Conservation (phyloP, 2,329 filamentous ascomycete species). For the Dothistroma septosporum region DNA sequence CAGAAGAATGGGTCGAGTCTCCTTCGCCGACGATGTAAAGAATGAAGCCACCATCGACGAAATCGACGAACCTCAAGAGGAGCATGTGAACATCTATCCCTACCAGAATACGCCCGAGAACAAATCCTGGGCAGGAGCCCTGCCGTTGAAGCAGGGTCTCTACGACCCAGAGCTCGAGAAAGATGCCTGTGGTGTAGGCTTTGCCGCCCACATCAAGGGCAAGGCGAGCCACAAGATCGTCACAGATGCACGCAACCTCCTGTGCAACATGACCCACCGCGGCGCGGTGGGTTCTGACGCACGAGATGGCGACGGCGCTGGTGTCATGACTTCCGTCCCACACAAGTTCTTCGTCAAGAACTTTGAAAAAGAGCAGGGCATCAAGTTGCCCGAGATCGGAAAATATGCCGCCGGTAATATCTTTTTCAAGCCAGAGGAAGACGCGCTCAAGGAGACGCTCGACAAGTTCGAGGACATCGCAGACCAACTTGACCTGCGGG, state of each 20-base stretch:
- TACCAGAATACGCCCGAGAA: constrained; percentile 75
- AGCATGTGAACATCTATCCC: constrained; percentile 65
- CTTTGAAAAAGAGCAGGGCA: constrained; percentile 84
- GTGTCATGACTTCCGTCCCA: constrained; percentile 98
- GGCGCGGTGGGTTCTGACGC: constrained; percentile 97
- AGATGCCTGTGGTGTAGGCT: constrained; percentile 99
- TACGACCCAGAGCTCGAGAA: constrained; percentile 96
- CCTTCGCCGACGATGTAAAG: constrained; percentile 50
- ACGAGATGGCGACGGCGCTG: constrained; percentile 94
- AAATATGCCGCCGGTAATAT: constrained; percentile 97
- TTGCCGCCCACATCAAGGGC: constrained; percentile 98
- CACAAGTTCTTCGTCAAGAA: constrained; percentile 99
- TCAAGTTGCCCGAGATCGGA: constrained; percentile 79
- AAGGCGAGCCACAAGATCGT: constrained; percentile 96
- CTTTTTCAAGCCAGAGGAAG: constrained; percentile 96
- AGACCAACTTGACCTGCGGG: constrained; percentile 77
- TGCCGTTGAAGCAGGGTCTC: constrained; percentile 96
- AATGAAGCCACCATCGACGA: constrained; percentile 27
- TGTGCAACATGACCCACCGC: constrained; percentile 99
- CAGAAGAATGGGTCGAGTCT: constrained; percentile 54
- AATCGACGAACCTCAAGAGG: constrained; percentile 50
- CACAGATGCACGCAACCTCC: constrained; percentile 90
- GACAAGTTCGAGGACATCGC: constrained; percentile 91
- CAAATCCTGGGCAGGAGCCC: constrained; percentile 89
- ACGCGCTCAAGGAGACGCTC: constrained; percentile 85